phyloP scores from a whole-genome alignment of 805 yeast genomes.

The Saturnispora hagleri region DNA sequence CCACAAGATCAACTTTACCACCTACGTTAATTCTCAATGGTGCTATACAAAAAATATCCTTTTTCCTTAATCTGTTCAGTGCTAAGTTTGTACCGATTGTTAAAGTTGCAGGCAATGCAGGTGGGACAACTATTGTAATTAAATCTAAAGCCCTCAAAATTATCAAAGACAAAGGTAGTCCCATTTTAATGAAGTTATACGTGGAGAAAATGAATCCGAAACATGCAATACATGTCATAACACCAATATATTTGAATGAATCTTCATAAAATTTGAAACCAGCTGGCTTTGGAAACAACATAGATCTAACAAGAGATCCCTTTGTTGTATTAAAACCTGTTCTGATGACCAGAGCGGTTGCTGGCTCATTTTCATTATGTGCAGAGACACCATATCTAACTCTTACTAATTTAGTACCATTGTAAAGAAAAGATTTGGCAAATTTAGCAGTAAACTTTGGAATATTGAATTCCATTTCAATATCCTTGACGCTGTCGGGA shows the following conservation, averaged over 20 bases:
- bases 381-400: conserved; percentile 52
- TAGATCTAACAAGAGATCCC: conserved; percentile 87
- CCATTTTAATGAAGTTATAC: conserved; percentile 68
- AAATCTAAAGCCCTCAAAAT: conserved; percentile 85
- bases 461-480: conserved; percentile 47
- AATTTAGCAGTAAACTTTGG: conserved; percentile 54
- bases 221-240: conserved; percentile 79
- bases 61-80: conserved; percentile 57
- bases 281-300: conserved; percentile 92
- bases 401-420: conserved; percentile 84
- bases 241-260: conserved; percentile 92
- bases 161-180: conserved; percentile 60
- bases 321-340: conserved; percentile 95
- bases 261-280: conserved; percentile 91
- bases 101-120: conserved; percentile 94
- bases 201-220: conserved; percentile 82
- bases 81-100: conserved; percentile 97
- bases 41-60: conserved; percentile 76
- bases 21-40: conserved; percentile 96
- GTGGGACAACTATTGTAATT: conserved; percentile 95
- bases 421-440: conserved; percentile 68
- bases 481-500: conserved; percentile 46
- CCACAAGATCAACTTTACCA: conserved; percentile 81
- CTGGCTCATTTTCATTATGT: conserved; percentile 66
- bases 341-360: conserved; percentile 76